Base-by-base conservation (phyloP, 2,329 filamentous ascomycete genomes). In the Penicillium decumbens region DNA sequence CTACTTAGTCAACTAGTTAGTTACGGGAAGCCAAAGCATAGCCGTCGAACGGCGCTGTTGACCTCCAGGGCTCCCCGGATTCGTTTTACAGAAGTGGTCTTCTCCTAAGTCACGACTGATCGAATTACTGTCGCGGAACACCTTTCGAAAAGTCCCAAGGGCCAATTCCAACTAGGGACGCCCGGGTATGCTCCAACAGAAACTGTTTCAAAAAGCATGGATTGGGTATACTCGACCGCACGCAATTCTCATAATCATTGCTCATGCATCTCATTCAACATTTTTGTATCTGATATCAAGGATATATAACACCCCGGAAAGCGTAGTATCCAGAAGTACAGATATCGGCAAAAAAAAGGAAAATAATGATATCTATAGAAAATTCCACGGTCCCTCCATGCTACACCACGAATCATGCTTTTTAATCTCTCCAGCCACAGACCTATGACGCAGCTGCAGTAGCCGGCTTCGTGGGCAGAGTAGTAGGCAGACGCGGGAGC, bases 401-500 rank as follows among this genome's bases (percentile, higher is more conserved):
- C 20, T 38, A 13, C 20, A 38, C 23, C 13, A 15, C 27, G 15
- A 24, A 25, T 23, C 38, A 25, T 27, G 23, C 25, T 27, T 27
- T 40, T 41, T 25, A 18, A n/a, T 25, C 38, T 24, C 25, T 27
- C 15, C 6, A n/a, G 1, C 8, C 4, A 23, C 35, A 29, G 32
- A 24, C 6, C 27, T 54, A 53, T 8, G 41, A 43, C 3, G 45
- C 33, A 37, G 49, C 49, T 3, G 56, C 56, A 35, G 48, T 57
- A n/a, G 64, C 50, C 35, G 69, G 68, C 50, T 62, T 64, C 15
- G 68, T 71, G 20, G 67, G 69, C 7, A 72, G 43, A 6, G 64
- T 68, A 35, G 61, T 65, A 8, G 68, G 58, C 49, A 73, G 62
- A 8, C 71, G 69, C 4, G 77, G 77, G 20, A 79, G 67, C 47